Conservation (phyloP, 768 basidiomycete genomes). For the Gymnopilus dilepis region DNA sequence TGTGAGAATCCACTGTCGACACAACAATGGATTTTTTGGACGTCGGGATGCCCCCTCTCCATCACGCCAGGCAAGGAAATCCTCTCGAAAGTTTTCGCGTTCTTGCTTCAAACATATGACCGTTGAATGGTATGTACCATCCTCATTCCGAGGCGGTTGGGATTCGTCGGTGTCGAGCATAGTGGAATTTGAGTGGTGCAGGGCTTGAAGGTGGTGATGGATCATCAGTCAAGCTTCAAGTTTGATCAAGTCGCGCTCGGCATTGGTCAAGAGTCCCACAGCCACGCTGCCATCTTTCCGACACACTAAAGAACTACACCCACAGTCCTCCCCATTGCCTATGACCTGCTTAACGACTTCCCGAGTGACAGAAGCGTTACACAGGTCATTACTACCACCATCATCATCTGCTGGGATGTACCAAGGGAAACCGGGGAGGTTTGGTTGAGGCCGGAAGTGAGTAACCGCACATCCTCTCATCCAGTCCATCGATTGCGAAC, state of each 20-base stretch:
- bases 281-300: background rate
- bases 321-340: background rate
- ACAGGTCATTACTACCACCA: background rate
- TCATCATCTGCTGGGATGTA: background rate
- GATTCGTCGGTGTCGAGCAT: too few relatives aligned
- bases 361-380: background rate
- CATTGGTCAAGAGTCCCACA: background rate
- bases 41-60: background rate
- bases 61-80: background rate
- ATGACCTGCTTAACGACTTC: background rate
- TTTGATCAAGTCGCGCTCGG: too few relatives aligned
- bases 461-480: background rate
- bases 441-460: slow-evolving; percentile 6
- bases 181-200: background rate
- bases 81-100: background rate
- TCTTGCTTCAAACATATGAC: background rate
- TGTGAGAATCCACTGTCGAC: background rate
- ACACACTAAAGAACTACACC: background rate
- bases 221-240: background rate
- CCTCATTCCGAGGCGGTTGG: too few relatives aligned
- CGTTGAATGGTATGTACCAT: background rate
- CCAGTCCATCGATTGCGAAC: background rate
- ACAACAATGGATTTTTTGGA: background rate
- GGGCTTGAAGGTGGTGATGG: background rate
- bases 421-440: background rate